phyloP scores from a whole-genome alignment of 345 rosid species.

The Aethionema arabicum region DNA sequence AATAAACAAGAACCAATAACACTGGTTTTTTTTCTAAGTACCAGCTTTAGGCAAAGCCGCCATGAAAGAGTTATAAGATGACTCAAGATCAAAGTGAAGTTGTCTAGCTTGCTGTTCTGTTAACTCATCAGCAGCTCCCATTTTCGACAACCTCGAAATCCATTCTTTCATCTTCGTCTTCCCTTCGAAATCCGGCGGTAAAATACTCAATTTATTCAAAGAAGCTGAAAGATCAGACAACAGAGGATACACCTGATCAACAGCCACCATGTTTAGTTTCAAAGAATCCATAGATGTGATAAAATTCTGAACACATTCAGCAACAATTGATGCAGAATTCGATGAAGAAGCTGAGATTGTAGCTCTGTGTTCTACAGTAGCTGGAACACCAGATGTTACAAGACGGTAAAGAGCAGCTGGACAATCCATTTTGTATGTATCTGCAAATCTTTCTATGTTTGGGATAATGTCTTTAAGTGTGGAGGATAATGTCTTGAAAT shows the following conservation, averaged over 20 bases:
- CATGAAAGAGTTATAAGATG: conserved; percentile 90
- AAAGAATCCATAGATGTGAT: conserved; percentile 92
- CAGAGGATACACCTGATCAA: conserved; percentile 88
- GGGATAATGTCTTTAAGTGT: conserved; percentile 76
- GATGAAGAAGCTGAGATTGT: conserved; percentile 51
- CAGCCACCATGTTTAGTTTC: conserved; percentile 87
- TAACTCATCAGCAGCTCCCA: conserved; percentile 96
- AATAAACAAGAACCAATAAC: conserved; percentile 18
- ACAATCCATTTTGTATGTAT: conserved; percentile 93
- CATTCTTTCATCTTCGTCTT: conserved; percentile 89
- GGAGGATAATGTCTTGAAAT: conserved; percentile 79
- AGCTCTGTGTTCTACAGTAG: conserved; percentile 86
- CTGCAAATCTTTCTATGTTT: conserved; percentile 78
- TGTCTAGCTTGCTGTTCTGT: conserved; percentile 91
- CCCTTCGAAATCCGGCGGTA: conserved; percentile 87
- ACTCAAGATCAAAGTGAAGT: conserved; percentile 89
- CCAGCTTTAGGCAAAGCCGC: conserved; percentile 90
- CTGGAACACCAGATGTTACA: conserved; percentile 87
- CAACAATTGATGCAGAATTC: conserved; percentile 78
- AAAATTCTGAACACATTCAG: conserved; percentile 87
- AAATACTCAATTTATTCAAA: conserved; percentile 59
- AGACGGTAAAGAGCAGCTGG: conserved; percentile 88
- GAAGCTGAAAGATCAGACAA: conserved; percentile 76
- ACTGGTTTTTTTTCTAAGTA: conserved; percentile 37
- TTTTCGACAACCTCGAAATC: conserved; percentile 76